Conservation (phyloP, 1,284 basidiomycete genomes). For the Tylopilus sp. region DNA sequence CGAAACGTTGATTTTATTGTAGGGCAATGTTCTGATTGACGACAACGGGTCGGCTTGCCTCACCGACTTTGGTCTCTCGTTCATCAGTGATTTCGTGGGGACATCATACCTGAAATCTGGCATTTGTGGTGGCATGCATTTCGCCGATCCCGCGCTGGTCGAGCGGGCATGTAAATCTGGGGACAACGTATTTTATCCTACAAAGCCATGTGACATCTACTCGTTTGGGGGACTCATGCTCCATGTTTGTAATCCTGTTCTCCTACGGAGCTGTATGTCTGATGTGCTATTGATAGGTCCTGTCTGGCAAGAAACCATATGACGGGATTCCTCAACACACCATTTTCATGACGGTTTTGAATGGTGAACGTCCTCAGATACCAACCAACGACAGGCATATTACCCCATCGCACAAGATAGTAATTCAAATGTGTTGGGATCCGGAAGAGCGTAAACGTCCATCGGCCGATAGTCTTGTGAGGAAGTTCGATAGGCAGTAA, state of each 20-base stretch:
- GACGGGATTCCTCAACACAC: slow-evolving; percentile 2
- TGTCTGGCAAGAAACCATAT: slow-evolving; percentile 27
- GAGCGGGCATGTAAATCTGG: neutral
- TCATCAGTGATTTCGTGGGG: slow-evolving; percentile 33
- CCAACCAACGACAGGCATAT: slow-evolving; percentile 4
- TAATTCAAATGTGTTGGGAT: slow-evolving; percentile 27
- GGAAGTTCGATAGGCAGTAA: slow-evolving; percentile 8
- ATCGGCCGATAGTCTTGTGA: slow-evolving; percentile 10
- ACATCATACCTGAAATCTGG: slow-evolving; percentile 36
- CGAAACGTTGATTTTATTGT: neutral
- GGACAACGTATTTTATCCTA: slow-evolving; percentile 18
- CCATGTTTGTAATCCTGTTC: slow-evolving; percentile 22
- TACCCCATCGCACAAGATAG: neutral
- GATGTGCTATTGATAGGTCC: slow-evolving; percentile 15
- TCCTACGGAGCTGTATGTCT: slow-evolving; percentile 5
- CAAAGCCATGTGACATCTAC: slow-evolving; percentile 31
- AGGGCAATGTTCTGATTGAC: slow-evolving; percentile 32
- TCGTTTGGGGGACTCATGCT: slow-evolving; percentile 34
- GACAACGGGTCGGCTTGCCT: slow-evolving; percentile 26
- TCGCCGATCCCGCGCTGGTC: slow-evolving; percentile 39
- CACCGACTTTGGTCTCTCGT: slow-evolving; percentile 41
- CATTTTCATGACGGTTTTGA: slow-evolving; percentile 6
- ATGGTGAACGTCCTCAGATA: slow-evolving; percentile 19
- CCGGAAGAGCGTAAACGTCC: slow-evolving; percentile 18
- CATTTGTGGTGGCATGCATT: slow-evolving; percentile 34